Evolutionary conservation across 192 early-diverging fungal genomes (phyloP).

Genomic region (Umbelopsis isabellina): DNA sequence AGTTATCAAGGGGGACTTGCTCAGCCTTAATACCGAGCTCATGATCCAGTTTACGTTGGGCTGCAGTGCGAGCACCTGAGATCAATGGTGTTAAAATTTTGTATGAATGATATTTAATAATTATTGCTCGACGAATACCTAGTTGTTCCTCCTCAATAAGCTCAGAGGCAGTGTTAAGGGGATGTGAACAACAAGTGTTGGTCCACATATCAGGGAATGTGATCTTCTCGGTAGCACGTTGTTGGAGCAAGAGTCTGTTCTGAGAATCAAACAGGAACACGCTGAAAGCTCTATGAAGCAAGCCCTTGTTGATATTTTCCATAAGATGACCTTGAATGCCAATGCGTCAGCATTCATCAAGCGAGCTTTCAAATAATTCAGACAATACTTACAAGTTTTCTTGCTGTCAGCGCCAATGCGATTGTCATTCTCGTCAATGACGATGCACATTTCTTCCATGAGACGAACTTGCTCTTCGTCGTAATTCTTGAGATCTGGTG

Average conservation of each 20-base stretch:
- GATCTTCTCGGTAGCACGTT: conserved; percentile 95
- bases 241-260: conserved; percentile 89
- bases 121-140: conserved; percentile 35
- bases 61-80: conserved; percentile 81
- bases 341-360: not conserved
- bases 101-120: conserved; percentile 1
- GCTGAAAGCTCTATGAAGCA: conserved; percentile 95
- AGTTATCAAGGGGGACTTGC: conserved; percentile 81
- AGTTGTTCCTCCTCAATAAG: conserved; percentile 78
- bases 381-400: conserved; percentile 78
- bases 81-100: not conserved
- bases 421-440: conserved; percentile 86
- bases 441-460: conserved; percentile 98
- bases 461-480: conserved; percentile 88
- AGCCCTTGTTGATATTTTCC: conserved; percentile 86
- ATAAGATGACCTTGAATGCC: conserved; percentile 83
- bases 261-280: conserved; percentile 94
- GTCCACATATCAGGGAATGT: conserved; percentile 97
- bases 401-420: conserved; percentile 86
- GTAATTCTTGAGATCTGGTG: conserved; percentile 62
- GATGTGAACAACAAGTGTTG: conserved; percentile 99
- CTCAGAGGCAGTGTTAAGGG: conserved; percentile 79
- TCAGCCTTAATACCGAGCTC: conserved; percentile 87
- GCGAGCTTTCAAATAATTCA: not conserved
- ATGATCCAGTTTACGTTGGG: conserved; percentile 92